Evolutionary conservation across 2,329 filamentous ascomycete genomes (phyloP), one percentile per base, ranked within the genome.

Genomic region (Aspergillus fumigatus): DNA sequence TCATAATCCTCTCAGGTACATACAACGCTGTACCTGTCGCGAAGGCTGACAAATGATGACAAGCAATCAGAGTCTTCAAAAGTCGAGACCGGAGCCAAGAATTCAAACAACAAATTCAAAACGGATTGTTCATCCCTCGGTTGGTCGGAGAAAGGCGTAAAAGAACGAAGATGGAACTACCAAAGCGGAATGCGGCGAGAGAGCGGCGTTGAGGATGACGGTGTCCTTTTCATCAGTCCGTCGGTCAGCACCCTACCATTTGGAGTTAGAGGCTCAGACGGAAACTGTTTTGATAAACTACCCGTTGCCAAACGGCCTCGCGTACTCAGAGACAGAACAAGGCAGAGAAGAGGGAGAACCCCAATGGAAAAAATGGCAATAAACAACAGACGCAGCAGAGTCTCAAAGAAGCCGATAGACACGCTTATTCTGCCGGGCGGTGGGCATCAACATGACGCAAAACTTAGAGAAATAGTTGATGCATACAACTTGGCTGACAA

Each of bases 341-440:
- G 23, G 32, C n/a, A 47, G 25, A 19, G 38, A 29, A 40, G 41
- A 43, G 48, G 51, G 48, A 53, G 38, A 25, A 27, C 19, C 11
- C 26, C 1, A 21, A 19, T 51, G 35, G 7, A 50, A 55, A 47
- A 50, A 11, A 53, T 19, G 10, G 47, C n/a, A 40, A 51, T 38
- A 29, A 23, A 51, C 49, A 51, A 47, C 10, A n/a, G 27, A 11
- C 27, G 48, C 11, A 19, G 26, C 5, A n/a, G 26, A 35, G 26
- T 27, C 21, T 27, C 11, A 9, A 35, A 35, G 49, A 40, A 27
- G 49, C 49, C 29, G 49, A 35, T 50, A 35, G 26, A 40, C 11
- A 9, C 10, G 29, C 17, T 19, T 19, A 60, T 63, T 64, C 56
- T 66, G 64, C 64, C 64, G 50, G 62, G 64, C 64, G 64, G 64